Base-by-base conservation (phyloP, 352 stramenopile species). In the Thraustochytrium sp. region DNA sequence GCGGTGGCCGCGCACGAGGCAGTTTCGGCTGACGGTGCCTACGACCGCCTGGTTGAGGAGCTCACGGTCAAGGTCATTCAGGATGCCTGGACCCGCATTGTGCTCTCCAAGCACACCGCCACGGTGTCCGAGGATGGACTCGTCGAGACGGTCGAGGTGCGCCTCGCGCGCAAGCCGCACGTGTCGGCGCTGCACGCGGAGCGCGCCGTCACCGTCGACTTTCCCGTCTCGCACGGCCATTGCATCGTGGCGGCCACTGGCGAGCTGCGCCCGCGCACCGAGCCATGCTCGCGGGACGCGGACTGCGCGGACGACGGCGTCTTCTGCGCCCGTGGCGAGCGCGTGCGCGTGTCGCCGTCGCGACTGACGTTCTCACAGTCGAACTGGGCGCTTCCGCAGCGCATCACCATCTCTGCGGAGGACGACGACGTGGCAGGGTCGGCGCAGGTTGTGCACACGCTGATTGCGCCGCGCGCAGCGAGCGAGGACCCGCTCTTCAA, bases 321-420 rank as follows among this genome's bases (percentile, higher is more conserved):
- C 11, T 55, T 76, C 56, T 76, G 63, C 46, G 63, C 63, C 0
- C 36, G 44, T 16, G 49, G 16, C 18, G 42, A 62, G 21, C 44
- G 44, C 44, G 48, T 78, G 2, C 29, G 29, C 34, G 44, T 78
- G 21, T 37, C n/a, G 49, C 65, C 65, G 18, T 44, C 29, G 1
- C 65, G 65, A 8, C 49, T 78, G n/a, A 37, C 21, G 8, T 82
- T 82, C 36, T 53, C 51, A 11, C 37, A 16, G n/a, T 76, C 51
- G 26, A 82, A 82, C 56, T 82, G 74, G 72, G 53, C 51, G 16
- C 53, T 76, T 0, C 56, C 74, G 53, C 74, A 82, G 78, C n/a
- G 31, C 16, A 54, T 82, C 21, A 48, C 51, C 3, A 48, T 82
- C 11, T 46, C n/a, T 2, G 74, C 74, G 2, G 18, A 8, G 0